Percentiles rank a stretch among this genome's conserved stretches.
Conservation (phyloP, 768 basidiomycete genomes). For the Mycena olivaceomarginata region DNA sequence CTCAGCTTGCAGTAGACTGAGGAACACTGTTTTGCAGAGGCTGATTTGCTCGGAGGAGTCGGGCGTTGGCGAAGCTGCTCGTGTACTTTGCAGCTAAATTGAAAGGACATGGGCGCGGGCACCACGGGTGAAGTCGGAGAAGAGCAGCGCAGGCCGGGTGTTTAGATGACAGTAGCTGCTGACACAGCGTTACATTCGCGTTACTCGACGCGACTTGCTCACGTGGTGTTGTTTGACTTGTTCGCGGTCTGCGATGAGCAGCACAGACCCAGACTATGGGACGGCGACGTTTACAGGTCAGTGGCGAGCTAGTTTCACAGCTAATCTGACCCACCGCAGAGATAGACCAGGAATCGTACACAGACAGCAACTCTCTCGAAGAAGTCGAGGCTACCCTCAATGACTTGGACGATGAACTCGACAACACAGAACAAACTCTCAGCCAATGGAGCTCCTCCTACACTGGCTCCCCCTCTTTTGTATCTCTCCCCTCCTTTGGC, state of each 20-base stretch:
- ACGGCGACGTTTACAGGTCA: constrained; percentile 63
- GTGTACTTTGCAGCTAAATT: too few species aligned
- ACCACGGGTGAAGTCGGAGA: too few species aligned
- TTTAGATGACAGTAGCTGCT: too few species aligned
- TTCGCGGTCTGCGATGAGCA: constrained; percentile 36
- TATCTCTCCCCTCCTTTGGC: constrained; percentile 63
- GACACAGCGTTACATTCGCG: too few species aligned
- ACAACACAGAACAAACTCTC: constrained; percentile 78
- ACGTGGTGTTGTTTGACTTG: neutral
- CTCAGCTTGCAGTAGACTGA: too few species aligned
- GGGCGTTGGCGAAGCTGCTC: too few species aligned
- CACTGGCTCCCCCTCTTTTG: constrained; percentile 68
- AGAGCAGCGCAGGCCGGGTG: too few species aligned
- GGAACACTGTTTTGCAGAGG: too few species aligned
- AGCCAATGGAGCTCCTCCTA: constrained; percentile 77
- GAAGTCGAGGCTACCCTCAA: constrained; percentile 85
- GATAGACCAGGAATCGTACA: constrained; percentile 60
- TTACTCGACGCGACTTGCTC: too few species aligned
- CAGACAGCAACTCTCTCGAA: constrained; percentile 76
- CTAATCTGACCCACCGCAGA: neutral
- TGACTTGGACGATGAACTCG: constrained; percentile 80
- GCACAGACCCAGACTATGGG: constrained; percentile 62
- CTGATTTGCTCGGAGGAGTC: too few species aligned
- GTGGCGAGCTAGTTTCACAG: neutral
- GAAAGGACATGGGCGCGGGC: too few species aligned